These are phyloP conservation scores for Mycena capillaripes DNA, from an alignment of 768 basidiomycete genomes.

Conservation along the genomic window DNA sequence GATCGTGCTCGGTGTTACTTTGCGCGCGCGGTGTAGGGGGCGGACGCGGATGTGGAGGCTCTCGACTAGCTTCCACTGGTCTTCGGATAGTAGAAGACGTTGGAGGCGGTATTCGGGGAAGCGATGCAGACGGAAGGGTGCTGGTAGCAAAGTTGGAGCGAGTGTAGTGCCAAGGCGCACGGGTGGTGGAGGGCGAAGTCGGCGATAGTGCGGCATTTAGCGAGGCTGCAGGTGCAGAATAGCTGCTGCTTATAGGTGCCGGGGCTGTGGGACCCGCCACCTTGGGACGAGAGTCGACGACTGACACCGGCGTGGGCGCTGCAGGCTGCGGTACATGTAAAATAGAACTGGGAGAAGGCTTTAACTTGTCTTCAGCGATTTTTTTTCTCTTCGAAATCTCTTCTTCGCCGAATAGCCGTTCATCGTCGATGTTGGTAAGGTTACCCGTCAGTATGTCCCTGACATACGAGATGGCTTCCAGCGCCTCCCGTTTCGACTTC, in stretches of 20 bases:
- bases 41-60: constrained; percentile 47
- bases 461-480: constrained; percentile 84
- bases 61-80: constrained; percentile 38
- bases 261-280: not conserved
- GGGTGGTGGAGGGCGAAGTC: constrained; percentile 29
- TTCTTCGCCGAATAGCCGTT: constrained; percentile 72
- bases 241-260: constrained; percentile 10
- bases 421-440: constrained; percentile 71
- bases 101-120: constrained; percentile 67
- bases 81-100: constrained; percentile 56
- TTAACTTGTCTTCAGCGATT: constrained; percentile 30
- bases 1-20: constrained; percentile 51
- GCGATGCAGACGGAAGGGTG: constrained; percentile 53
- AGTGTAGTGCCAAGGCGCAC: constrained; percentile 72
- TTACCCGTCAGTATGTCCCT: constrained; percentile 78
- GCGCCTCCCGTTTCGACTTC: constrained; percentile 69
- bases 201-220: constrained; percentile 22
- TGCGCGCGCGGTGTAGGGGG: constrained; percentile 27
- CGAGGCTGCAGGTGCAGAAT: constrained; percentile 32
- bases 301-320: constrained; percentile 50
- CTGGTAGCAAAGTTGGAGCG: constrained; percentile 61
- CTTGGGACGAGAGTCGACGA: constrained; percentile 51
- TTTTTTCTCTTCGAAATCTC: constrained; percentile 45
- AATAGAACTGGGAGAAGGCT: constrained; percentile 5
- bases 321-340: constrained; percentile 49